A percentile compares a stretch with the other conserved stretches of the same genome.
Conservation (phyloP, 352 stramenopile species). For the Phytophthora kernoviae region DNA sequence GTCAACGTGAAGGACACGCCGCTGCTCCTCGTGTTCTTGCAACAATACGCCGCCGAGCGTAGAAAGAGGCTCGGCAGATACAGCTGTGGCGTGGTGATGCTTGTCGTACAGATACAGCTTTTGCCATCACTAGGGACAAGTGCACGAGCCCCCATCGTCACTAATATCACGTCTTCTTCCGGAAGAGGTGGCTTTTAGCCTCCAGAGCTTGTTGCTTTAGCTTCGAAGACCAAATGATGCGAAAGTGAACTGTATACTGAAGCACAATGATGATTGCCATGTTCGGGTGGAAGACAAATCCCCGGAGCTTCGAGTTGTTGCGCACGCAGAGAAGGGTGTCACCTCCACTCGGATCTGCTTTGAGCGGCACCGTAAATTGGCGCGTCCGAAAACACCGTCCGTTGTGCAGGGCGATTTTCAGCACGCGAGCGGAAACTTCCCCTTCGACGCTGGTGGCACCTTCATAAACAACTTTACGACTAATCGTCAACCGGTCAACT, state of each 20-base stretch:
- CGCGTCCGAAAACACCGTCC: slow-evolving; percentile 78
- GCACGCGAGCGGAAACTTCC: slow-evolving; percentile 70
- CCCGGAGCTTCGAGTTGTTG: slow-evolving; percentile 60
- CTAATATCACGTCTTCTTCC: slow-evolving; percentile 77
- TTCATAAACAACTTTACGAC: slow-evolving; percentile 56
- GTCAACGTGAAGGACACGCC: slow-evolving; percentile 68
- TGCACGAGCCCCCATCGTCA: slow-evolving; percentile 72
- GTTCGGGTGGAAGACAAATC: slow-evolving; percentile 79
- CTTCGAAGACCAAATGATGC: slow-evolving; percentile 67
- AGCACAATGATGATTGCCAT: slow-evolving; percentile 85
- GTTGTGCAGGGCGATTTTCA: slow-evolving; percentile 91
- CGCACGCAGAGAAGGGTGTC: slow-evolving; percentile 64
- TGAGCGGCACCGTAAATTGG: slow-evolving; percentile 69
- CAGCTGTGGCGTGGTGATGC: slow-evolving; percentile 42
- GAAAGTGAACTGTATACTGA: slow-evolving; percentile 89
- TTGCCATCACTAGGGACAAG: slow-evolving; percentile 78
- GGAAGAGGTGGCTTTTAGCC: slow-evolving; percentile 54
- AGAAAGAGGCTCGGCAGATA: slow-evolving; percentile 21
- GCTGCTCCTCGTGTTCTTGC: slow-evolving; percentile 20
- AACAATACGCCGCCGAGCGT: slow-evolving; percentile 15
- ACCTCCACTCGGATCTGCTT: slow-evolving; percentile 64
- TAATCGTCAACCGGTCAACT: slow-evolving; percentile 65
- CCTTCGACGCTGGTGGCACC: slow-evolving; percentile 58
- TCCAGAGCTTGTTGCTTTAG: slow-evolving; percentile 68
- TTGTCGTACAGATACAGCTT: slow-evolving; percentile 79